Evolutionary conservation across 257 asterid species (phyloP), one percentile per base, ranked within the genome.

Genomic region (Gynochthodes officinalis): DNA sequence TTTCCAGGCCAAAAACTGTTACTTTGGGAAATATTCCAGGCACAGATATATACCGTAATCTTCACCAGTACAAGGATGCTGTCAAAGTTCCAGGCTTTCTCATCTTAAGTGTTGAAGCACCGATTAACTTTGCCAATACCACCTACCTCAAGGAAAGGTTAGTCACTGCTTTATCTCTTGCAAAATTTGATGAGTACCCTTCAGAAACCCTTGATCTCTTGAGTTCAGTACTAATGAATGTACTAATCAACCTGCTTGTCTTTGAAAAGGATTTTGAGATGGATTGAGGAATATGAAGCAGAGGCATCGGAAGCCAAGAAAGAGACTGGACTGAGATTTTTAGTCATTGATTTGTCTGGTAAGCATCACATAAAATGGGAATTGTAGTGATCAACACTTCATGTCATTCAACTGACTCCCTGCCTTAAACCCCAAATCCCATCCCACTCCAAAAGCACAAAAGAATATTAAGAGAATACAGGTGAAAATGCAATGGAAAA

Each of bases 111-210:
- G 79, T 90, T 70, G 96, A 93, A 82, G 88, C 98, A 73, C 95
- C 96, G 23, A 85, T 93, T 69, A 93, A 93, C 84, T 93, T 93
- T 43, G 96, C 89, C 0, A 90, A 93, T 78, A 80, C 89, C 11
- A 93, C 95, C 77, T 90, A 90, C 77, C 93, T 89, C 53, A 93
- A 89, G 53, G 98, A 93, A 78, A 84, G 97, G 96, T 92, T 74
- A 60, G 81, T 55, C 62, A 21, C 44, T 65, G 63, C 40, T 19
- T 43, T 49, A n/a, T 35, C 53, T 7, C 54, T 73, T 5, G 15
- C 18, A 35, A 43, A 2, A 19, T 52, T 9, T 11, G 2, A 6
- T 7, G 18, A 50, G 23, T 32, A 65, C 35, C 48, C 23, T 57
- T 42, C 32, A 15, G 25, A 37, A 11, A n/a, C 4, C 4, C 5